These are phyloP conservation scores for Xylaria sp. DNA, from an alignment of 2,329 filamentous ascomycete genomes.

Conservation along the genomic window DNA sequence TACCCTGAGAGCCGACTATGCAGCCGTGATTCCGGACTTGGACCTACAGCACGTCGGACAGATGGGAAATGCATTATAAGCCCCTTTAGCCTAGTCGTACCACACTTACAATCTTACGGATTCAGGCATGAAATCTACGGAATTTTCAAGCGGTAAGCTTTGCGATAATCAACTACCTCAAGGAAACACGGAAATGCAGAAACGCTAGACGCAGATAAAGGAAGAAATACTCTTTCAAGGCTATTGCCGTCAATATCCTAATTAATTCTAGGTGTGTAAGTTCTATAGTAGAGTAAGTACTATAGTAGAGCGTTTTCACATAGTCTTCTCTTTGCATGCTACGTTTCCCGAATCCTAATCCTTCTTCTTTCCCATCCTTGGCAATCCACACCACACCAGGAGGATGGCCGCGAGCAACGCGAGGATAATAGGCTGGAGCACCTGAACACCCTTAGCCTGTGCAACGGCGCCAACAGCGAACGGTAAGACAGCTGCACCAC, in stretches of 20 bases:
- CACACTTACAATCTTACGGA: neutral
- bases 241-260: neutral
- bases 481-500: constrained; percentile 71
- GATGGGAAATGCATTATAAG: neutral
- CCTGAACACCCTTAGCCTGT: constrained; percentile 58
- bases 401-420: constrained; percentile 53
- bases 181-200: no score
- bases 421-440: constrained; percentile 63
- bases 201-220: no score
- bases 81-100: neutral
- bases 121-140: neutral
- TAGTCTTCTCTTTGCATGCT: neutral
- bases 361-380: constrained; percentile 48
- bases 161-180: neutral
- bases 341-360: constrained; percentile 38
- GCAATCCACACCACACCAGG: constrained; percentile 53
- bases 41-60: neutral
- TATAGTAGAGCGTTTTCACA: neutral
- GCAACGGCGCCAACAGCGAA: constrained; percentile 72
- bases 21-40: neutral
- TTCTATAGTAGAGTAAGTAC: neutral
- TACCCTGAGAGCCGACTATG: neutral
- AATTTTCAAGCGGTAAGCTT: neutral
- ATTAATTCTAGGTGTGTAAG: neutral
- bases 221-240: neutral